Base-by-base conservation (phyloP, 2,329 filamentous ascomycete species). In the Penicillium sp. region DNA sequence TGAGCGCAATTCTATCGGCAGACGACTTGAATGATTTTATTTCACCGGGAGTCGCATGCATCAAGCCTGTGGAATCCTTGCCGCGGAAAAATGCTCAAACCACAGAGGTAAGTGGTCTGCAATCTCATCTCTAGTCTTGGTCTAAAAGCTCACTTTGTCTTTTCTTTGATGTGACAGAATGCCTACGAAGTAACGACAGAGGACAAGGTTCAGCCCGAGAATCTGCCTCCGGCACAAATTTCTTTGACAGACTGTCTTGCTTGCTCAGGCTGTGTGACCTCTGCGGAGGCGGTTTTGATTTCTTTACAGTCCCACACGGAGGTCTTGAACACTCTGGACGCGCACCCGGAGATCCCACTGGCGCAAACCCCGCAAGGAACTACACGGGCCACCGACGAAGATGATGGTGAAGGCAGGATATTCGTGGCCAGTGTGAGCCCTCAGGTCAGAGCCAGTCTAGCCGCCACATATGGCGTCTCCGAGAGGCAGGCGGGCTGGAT, bases 21-120 rank as follows among this genome's bases (percentile, higher is more conserved):
- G 91, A 98, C 75, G 90, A 96, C 69, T 78, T 98, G 52, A 98
- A 98, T 76, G 93, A 98, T 77, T 98, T 98, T 74, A 98, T 98
- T 67, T 93, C 88, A 48, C 93, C 93, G 11, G 90, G 91, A 53
- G 90, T 98, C 64, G 93, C 93, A 54, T 98, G 93, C 73, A 97
- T 98, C 71, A 97, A 98, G 66, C 93, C 93, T 27, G 80, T 98
- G 66, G 93, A 98, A 70, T 94, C 89, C 2, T 81, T 98, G 11
- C 91, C 93, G 2, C 71, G 78, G 43, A 76, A 79, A 55, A 72
- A 79, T 32, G 69, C 79, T 25, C 67, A 73, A 43, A 70, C 73
- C 25, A 58, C 65, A 46, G 66, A 71, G 53, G 76, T 79, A 67
- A 47, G 70, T 47, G 24, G 18, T 27, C 32, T 18, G 18, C 32